phyloP scores from a whole-genome alignment of 495 filamentous ascomycete species.

The Daldinia loculata region DNA sequence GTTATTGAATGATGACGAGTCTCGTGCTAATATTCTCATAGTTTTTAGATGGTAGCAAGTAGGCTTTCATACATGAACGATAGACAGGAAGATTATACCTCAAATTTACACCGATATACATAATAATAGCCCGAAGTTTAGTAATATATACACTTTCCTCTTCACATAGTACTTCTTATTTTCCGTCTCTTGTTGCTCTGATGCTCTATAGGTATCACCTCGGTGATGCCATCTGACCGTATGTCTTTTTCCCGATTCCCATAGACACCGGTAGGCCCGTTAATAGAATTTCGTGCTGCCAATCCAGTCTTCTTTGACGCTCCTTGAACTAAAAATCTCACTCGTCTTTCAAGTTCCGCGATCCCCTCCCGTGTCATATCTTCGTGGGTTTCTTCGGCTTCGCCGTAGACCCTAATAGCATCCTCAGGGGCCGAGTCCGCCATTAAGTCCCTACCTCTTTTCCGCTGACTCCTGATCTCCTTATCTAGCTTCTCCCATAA shows the following conservation, averaged over 20 bases:
- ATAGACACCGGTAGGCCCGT: neutral
- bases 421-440: neutral
- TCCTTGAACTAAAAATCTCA: neutral
- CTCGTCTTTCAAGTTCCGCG: neutral
- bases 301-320: neutral
- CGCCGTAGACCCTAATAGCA: neutral
- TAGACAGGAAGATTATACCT: neutral
- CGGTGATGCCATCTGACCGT: neutral
- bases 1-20: too few species aligned
- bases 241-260: neutral
- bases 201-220: neutral
- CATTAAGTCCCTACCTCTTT: neutral
- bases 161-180: neutral
- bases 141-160: neutral
- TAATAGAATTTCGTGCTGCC: neutral
- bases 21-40: neutral
- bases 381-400: neutral
- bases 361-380: neutral
- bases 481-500: neutral
- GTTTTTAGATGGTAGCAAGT: neutral
- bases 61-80: neutral
- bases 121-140: neutral
- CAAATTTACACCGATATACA: too few species aligned
- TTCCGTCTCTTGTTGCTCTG: slow-evolving; percentile 2
- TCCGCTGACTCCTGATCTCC: neutral